Base-by-base conservation (phyloP, 2,329 filamentous ascomycete species). In the Fusarium paranaense region DNA sequence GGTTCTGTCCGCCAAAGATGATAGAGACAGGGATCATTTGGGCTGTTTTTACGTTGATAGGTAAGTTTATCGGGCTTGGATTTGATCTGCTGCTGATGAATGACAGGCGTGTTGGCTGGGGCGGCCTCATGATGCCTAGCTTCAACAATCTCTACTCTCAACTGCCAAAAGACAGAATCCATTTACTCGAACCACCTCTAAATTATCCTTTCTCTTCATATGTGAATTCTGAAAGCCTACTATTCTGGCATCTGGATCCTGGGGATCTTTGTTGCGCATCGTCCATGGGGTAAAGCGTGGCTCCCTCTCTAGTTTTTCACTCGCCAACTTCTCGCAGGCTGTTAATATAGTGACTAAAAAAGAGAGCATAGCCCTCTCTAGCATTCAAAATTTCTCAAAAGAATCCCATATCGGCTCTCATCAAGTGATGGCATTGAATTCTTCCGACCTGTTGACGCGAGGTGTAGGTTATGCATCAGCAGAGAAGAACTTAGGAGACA, bases 1-100 rank as follows among this genome's bases (percentile, higher is more conserved):
- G 67, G 45, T 73, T 73, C 27, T 69, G 68, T 56, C 68, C 68
- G 5, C 64, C 70, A 2, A 73, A 69, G 32, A 22, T 75, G 68
- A 47, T 67, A 1, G 42, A 71, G 35, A 52, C 62, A 7, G 68
- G 68, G 4, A 57, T 57, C 6, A 35, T 75, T 7, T 75, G 68
- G 72, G 42, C 38, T 2, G 22, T 71, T 13, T 73, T 73, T 52
- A 63, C 70, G 4, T 8, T 69, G 1, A 32, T 50, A 6, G 70
- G 72, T 69, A 25, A 50, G 70, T 65, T 9, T 8, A 4, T 13
- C 11, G 8, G 5, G 11, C n/a, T 30, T 33, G 11, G 30, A 11
- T 7, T 16, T 20, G 5, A 38, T 32, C 20, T 40, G 4, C 10
- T 54, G 18, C 52, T 73, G 30, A 71, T 30, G 13, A 22, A 40